phyloP scores from a whole-genome alignment of 1,284 basidiomycete species.

The Vanrija humicola region DNA sequence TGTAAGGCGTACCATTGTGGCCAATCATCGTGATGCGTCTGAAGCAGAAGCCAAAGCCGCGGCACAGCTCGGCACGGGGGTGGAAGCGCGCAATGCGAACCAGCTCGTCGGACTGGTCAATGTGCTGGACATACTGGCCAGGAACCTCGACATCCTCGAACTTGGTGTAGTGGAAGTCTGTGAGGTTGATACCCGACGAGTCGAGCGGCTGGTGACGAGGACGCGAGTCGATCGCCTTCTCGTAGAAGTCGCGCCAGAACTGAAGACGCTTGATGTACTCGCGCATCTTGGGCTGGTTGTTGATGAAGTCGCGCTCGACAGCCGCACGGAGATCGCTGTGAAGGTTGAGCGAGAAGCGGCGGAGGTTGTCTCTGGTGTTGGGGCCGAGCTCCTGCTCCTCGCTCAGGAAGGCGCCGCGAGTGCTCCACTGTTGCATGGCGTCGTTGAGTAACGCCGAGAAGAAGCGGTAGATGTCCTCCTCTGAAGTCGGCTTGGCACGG shows the following conservation, averaged over 20 bases:
- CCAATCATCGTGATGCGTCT: conserved; percentile 87
- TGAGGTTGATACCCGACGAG: conserved; percentile 84
- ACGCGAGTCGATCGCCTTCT: conserved; percentile 74
- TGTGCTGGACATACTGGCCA: conserved; percentile 95
- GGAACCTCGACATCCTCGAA: conserved; percentile 98
- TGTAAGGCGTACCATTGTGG: conserved; percentile 81
- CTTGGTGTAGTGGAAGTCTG: conserved; percentile 97
- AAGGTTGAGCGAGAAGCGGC: conserved; percentile 67
- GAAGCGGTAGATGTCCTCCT: conserved; percentile 94
- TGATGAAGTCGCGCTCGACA: conserved; percentile 89
- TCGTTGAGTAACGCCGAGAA: conserved; percentile 76
- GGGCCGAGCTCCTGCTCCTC: conserved; percentile 72
- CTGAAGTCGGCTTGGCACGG: conserved; percentile 84
- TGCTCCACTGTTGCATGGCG: conserved; percentile 63
- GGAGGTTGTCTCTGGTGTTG: conserved; percentile 59
- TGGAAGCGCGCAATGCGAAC: conserved; percentile 87
- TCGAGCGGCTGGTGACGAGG: conserved; percentile 86
- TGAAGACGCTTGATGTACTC: conserved; percentile 89
- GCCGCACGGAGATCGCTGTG: conserved; percentile 66
- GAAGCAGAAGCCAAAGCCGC: conserved; percentile 79
- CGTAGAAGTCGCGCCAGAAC: conserved; percentile 90
- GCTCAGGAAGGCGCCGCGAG: conserved; percentile 61
- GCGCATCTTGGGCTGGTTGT: conserved; percentile 71
- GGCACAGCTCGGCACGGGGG: conserved; percentile 83
- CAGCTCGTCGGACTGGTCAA: conserved; percentile 90